Percentiles rank a stretch among this genome's conserved stretches.
These are phyloP conservation scores for Uronychia setigera DNA, from an alignment of 73 alveolate species.

Conservation along the genomic window DNA sequence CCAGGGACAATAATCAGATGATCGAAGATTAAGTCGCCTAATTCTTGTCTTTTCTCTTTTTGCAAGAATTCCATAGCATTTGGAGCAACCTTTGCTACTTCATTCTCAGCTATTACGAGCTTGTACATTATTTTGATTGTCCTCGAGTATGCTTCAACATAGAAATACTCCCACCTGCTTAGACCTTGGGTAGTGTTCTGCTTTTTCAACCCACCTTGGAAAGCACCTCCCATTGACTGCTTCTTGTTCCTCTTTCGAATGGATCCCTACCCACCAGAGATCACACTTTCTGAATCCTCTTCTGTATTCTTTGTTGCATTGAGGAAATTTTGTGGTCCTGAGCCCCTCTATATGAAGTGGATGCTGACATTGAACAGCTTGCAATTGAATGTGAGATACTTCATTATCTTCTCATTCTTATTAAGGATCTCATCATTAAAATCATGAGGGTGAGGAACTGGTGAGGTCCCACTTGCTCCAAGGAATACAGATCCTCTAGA, in stretches of 20 bases:
- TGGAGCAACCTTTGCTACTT: not conserved
- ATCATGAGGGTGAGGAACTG: not conserved
- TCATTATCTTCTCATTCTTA: not conserved
- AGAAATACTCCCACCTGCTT: conserved; percentile 3
- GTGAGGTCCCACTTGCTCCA: not conserved
- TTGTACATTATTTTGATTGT: not conserved
- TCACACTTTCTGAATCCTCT: not conserved
- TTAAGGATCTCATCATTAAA: not conserved
- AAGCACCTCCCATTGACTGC: not conserved
- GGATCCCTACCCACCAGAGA: not conserved
- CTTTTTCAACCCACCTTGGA: not conserved
- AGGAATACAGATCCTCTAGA: not conserved
- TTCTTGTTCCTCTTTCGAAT: not conserved
- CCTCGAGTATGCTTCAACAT: conserved; percentile 13
- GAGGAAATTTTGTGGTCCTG: not conserved
- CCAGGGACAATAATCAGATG: not conserved
- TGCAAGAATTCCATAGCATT: not conserved
- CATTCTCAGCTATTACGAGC: not conserved
- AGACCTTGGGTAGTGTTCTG: not conserved
- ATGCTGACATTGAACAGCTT: not conserved
- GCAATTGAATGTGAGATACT: not conserved
- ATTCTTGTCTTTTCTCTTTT: not conserved
- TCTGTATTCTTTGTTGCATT: not conserved
- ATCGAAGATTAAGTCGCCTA: not conserved
- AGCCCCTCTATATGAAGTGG: not conserved